A percentile compares a stretch with the other conserved stretches of the same genome.
phyloP scores from a whole-genome alignment of 2,329 filamentous ascomycete genomes.

The Scedosporium minutisporum region DNA sequence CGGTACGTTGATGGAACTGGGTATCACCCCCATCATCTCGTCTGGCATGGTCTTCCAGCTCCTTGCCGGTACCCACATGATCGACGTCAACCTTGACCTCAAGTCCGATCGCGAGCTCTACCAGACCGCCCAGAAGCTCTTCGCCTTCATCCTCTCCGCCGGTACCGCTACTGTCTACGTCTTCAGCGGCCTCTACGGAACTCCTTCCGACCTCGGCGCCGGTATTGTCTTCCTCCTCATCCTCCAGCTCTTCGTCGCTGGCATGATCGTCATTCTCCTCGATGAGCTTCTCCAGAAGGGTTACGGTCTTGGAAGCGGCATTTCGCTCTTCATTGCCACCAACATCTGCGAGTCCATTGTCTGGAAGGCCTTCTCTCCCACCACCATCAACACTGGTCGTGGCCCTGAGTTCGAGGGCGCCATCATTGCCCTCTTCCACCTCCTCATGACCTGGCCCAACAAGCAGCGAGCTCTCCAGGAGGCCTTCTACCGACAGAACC shows the following conservation, averaged over 20 bases:
- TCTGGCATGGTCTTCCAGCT: slow-evolving; percentile 99
- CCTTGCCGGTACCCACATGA: slow-evolving; percentile 96
- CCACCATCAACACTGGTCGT: slow-evolving; percentile 98
- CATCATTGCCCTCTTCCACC: slow-evolving; percentile 94
- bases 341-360: slow-evolving; percentile 99
- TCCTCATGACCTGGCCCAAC: slow-evolving; percentile 97
- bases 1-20: slow-evolving; percentile 90
- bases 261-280: slow-evolving; percentile 96
- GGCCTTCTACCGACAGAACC: slow-evolving; percentile 98
- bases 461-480: slow-evolving; percentile 98
- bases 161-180: slow-evolving; percentile 97
- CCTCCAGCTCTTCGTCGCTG: slow-evolving; percentile 93
- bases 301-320: slow-evolving; percentile 95
- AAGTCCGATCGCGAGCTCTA: slow-evolving; percentile 99
- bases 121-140: slow-evolving; percentile 98
- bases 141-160: slow-evolving; percentile 94
- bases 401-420: slow-evolving; percentile 98
- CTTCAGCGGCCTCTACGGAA: slow-evolving; percentile 94
- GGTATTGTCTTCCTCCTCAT: slow-evolving; percentile 98
- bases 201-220: slow-evolving; percentile 90
- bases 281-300: slow-evolving; percentile 99
- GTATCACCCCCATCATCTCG: slow-evolving; percentile 97
- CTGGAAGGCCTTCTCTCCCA: slow-evolving; percentile 99
- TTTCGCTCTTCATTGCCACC: slow-evolving; percentile 98
- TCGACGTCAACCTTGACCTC: slow-evolving; percentile 99